A percentile compares a stretch with the other conserved stretches of the same genome.
These are phyloP conservation scores for Parmales sp. DNA, from an alignment of 108 stramenopile species.

Conservation along the genomic window DNA sequence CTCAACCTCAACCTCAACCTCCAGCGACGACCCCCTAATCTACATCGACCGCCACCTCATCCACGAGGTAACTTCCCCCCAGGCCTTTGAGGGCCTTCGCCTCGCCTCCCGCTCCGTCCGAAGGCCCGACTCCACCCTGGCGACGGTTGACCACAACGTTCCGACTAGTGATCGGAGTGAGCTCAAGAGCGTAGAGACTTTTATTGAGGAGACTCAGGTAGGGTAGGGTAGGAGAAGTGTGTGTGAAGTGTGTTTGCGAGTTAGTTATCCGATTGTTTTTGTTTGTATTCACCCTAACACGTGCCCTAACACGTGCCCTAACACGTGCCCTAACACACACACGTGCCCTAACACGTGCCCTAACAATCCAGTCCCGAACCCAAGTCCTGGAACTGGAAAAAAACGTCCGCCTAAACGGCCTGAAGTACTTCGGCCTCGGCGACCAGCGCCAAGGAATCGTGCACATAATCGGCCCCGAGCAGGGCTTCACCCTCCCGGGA, in stretches of 20 bases:
- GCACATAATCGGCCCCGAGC: conserved; percentile 89
- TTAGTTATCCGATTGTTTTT: too few species aligned
- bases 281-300: too few species aligned
- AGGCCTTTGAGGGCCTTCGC: conserved; percentile 88
- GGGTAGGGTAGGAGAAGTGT: too few species aligned
- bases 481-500: conserved; percentile 89
- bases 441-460: conserved; percentile 88
- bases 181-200: conserved; percentile 48
- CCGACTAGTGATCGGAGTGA: conserved; percentile 68
- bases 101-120: conserved; percentile 66
- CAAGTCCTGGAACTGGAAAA: conserved; percentile 72
- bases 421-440: conserved; percentile 86
- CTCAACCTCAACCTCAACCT: too few species aligned
- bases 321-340: too few species aligned
- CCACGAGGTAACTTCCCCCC: conserved; percentile 85
- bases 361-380: too few species aligned
- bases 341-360: too few species aligned
- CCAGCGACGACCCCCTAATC: too few species aligned
- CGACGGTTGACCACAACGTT: conserved; percentile 90
- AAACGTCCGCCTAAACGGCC: conserved; percentile 76
- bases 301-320: too few species aligned
- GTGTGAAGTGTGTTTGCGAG: too few species aligned
- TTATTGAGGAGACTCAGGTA: conserved; percentile 72
- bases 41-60: conserved; percentile 89
- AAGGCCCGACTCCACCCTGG: conserved; percentile 82